Base-by-base conservation (phyloP, 2,329 filamentous ascomycete genomes). In the Pseudogymnoascus sp. region DNA sequence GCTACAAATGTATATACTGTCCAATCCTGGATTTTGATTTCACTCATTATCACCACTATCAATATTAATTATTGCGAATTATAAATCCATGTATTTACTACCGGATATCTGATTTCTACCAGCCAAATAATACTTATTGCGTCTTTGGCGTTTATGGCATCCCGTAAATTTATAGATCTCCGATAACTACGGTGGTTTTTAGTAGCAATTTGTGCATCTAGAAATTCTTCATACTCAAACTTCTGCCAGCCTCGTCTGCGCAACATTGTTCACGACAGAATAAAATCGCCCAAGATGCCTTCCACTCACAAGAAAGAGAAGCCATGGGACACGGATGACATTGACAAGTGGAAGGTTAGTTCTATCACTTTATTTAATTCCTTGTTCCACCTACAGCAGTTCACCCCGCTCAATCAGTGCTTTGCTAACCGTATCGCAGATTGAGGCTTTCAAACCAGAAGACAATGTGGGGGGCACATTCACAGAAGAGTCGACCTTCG, bases 311-410 rank as follows among this genome's bases (percentile, higher is more conserved):
- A 96, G 66, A 88, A 85, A 69, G 91, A 96, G 2, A 96, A 96
- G 76, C 90, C 91, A 62, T 96, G 93, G 93, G 93, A 97, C 72
- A 96, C 93, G 63, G 93, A 96, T 66, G 95, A 97, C 72, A 91
- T 97, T 67, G 93, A 97, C 78, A 96, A 97, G 76, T 97, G 92
- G 92, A 93, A 92, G 81, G 87, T 88, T 65, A 61, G 59, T 59
- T 40, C 16, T 18, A 38, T 38, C 12, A 9, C 37, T 11, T 3
- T 21, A 14, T 59, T 16, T 11, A 52, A 52, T 52, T 5, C 25
- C 25, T 8, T 18, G n/a, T 16, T 52, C 45, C 25, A 31, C 28
- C 23, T 52, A 52, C 25, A 52, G 8, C 45, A 52, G 18, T 52
- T 16, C 45, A 35, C 21, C 11, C 37, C 23, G 33, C 58, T 5